These are phyloP conservation scores for Gnomoniopsis sp. DNA, from an alignment of 2,329 filamentous ascomycete species.

Conservation along the genomic window DNA sequence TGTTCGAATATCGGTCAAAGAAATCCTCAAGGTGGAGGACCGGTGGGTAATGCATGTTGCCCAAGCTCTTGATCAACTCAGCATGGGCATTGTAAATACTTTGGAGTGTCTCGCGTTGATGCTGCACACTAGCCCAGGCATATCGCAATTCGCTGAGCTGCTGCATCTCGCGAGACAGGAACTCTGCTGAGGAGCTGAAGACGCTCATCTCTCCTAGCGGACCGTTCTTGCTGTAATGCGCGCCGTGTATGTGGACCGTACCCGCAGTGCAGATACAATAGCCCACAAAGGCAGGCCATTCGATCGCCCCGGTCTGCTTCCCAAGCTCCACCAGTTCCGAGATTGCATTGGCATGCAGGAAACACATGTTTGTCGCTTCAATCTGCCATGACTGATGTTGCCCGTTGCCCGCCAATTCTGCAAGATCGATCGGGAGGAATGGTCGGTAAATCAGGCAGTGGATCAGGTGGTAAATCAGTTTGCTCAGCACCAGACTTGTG, in stretches of 20 bases:
- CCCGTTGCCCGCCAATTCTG: conserved; percentile 73
- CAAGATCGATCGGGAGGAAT: conserved; percentile 79
- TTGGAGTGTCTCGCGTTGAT: conserved; percentile 76
- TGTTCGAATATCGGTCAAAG: conserved; percentile 71
- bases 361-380: conserved; percentile 84
- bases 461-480: conserved; percentile 81
- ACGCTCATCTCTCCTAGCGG: conserved; percentile 53
- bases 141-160: conserved; percentile 72
- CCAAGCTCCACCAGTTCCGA: conserved; percentile 78
- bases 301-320: conserved; percentile 68
- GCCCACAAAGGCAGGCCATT: conserved; percentile 83
- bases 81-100: conserved; percentile 74
- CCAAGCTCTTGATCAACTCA: conserved; percentile 71
- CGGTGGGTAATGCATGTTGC: conserved; percentile 68
- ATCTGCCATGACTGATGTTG: conserved; percentile 93
- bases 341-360: conserved; percentile 81
- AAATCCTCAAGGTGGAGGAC: conserved; percentile 86
- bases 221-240: conserved; percentile 64
- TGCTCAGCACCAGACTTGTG: conserved; percentile 75
- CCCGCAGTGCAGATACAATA: conserved; percentile 85
- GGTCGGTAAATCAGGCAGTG: conserved; percentile 85
- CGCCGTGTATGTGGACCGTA: conserved; percentile 83
- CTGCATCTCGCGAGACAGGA: conserved; percentile 74
- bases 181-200: conserved; percentile 62
- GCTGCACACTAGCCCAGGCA: conserved; percentile 73